Evolutionary conservation across 768 basidiomycete genomes (phyloP).

Genomic region (Hypholoma sublateritium): DNA sequence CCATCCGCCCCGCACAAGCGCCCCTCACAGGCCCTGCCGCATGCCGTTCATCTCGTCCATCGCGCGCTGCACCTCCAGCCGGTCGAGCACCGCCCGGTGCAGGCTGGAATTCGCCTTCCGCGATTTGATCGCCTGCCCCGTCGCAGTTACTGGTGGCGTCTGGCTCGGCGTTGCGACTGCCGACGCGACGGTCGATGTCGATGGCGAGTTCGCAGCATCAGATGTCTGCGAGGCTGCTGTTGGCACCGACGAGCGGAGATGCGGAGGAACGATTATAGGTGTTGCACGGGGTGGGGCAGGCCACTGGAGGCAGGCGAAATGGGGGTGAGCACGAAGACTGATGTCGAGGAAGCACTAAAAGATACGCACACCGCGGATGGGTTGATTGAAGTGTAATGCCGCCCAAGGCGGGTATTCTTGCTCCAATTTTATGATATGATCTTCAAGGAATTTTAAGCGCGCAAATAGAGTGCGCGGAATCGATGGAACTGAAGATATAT

Average conservation of each 20-base stretch:
- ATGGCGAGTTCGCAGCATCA: constrained; percentile 9
- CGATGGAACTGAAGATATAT: constrained; percentile 56
- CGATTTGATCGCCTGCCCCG: constrained; percentile 15
- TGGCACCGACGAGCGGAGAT: constrained; percentile 35
- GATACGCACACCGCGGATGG: constrained; percentile 68
- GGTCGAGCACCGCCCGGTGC: constrained; percentile 74
- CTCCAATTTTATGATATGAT: constrained; percentile 74
- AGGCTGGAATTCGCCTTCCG: constrained; percentile 37
- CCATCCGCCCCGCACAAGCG: neutral
- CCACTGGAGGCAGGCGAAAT: constrained; percentile 59
- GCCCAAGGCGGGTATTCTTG: constrained; percentile 88
- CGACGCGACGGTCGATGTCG: constrained; percentile 3
- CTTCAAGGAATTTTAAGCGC: constrained; percentile 71
- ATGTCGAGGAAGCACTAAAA: neutral
- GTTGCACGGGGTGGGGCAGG: constrained; percentile 79
- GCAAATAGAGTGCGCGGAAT: constrained; percentile 63
- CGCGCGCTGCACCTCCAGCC: constrained; percentile 71
- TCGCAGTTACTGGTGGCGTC: neutral
- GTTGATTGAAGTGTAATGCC: constrained; percentile 86
- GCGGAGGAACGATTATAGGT: constrained; percentile 76
- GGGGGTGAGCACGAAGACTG: neutral
- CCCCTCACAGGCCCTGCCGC: neutral
- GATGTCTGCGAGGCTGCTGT: constrained; percentile 9
- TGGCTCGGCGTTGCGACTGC: constrained; percentile 1
- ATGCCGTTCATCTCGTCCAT: constrained; percentile 43